phyloP scores from a whole-genome alignment of 305 asterid species.

The Plantago rigida region DNA sequence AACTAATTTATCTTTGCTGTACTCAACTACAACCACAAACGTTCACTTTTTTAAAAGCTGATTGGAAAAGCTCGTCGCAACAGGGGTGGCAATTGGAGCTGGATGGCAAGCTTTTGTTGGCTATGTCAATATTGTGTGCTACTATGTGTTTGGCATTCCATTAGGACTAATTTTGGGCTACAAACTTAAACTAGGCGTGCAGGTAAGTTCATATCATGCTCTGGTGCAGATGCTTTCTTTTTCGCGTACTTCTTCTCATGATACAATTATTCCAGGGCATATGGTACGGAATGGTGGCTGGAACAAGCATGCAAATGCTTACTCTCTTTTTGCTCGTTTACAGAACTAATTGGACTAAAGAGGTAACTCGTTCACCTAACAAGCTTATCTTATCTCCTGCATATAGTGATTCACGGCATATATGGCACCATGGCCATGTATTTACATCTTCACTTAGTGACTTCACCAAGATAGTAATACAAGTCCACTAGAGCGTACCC shows the following conservation, averaged over 20 bases:
- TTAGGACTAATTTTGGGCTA: constrained; percentile 29
- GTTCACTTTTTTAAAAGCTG: too few relatives aligned
- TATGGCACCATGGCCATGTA: too few relatives aligned
- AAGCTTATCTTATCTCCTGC: too few relatives aligned
- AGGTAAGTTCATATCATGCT: neutral
- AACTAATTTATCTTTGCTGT: neutral
- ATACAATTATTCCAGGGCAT: constrained; percentile 18
- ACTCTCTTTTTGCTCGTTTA: constrained; percentile 25
- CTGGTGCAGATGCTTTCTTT: neutral
- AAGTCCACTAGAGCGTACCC: too few relatives aligned
- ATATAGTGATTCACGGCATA: too few relatives aligned
- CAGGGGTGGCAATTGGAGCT: constrained; percentile 41
- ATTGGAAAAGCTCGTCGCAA: neutral
- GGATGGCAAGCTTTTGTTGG: constrained; percentile 39
- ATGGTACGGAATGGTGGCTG: constrained; percentile 30
- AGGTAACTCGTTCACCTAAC: neutral
- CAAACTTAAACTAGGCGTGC: constrained; percentile 28
- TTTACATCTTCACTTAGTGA: too few relatives aligned
- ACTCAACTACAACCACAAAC: too few relatives aligned
- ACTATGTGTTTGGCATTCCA: constrained; percentile 32
- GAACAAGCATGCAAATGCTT: constrained; percentile 29
- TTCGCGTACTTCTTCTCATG: neutral
- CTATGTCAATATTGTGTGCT: constrained; percentile 29
- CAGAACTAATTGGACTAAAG: constrained; percentile 32
- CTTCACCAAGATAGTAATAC: too few relatives aligned